Evolutionary conservation across 768 basidiomycete species (phyloP), one percentile per base, ranked within the genome.

Genomic region (Xerocomellus amylosporus): DNA sequence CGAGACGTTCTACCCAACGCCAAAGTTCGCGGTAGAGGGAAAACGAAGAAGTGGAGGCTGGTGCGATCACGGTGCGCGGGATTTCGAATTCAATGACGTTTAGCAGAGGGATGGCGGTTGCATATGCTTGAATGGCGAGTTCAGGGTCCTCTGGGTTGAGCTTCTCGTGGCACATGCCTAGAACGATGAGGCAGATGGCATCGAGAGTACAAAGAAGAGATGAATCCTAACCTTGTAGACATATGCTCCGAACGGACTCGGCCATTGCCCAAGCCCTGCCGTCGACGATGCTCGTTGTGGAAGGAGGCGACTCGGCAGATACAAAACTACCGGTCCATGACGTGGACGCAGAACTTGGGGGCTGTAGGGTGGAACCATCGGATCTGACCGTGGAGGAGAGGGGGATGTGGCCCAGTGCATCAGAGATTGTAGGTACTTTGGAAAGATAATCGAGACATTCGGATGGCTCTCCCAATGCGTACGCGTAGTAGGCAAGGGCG

Each of bases 91-190:
- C 75, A 36, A 81, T 68, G 26, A 74, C 64, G 4, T 74, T 69
- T 43, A 93, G 75, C 13, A 87, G 75, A 3, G 84, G 79, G 6
- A 85, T 66, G 0, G 80, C 80, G 8, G 75, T 59, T 13, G 78
- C 65, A 64, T 92, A 93, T 2, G 77, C 70, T 38, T 73, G 64
- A n/a, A 89, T 74, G 2, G 88, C 86, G 34, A 70, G 72, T 36
- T 71, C 67, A 0, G 77, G 77, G 26, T 82, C 73, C 2, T 73
- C 63, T 4, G 82, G 78, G 39, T 74, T 70, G 14, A 89, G 71
- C 41, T 73, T 78, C 66, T 96, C 93, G 51, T 80, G 71, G 5
- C 81, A 82, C 85, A 95, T 89, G 49, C 92, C 93, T 93, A 58
- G 22, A 52, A 2, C 1, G 34, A 50, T 22, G 33, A 31, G 39